Conservation (phyloP, 352 stramenopile genomes). For the Globisporangium spiculum region DNA sequence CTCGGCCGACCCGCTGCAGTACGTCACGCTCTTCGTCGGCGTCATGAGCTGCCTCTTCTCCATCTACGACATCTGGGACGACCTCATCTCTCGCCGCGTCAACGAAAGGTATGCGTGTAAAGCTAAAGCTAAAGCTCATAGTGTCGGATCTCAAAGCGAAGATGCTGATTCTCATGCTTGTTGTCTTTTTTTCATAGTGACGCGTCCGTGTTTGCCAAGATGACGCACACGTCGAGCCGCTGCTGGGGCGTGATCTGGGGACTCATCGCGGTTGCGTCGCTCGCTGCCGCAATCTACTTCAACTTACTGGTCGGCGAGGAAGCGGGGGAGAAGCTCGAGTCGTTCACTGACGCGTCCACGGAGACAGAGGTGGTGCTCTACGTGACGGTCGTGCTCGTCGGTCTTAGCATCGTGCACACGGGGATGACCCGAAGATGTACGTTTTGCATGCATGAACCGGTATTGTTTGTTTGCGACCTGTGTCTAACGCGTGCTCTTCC, state of each 20-base stretch:
- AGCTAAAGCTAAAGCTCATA: background rate
- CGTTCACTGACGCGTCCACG: conserved; percentile 49
- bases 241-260: conserved; percentile 91
- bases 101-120: conserved; percentile 55
- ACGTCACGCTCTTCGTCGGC: conserved; percentile 85
- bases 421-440: conserved; percentile 66
- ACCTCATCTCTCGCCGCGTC: conserved; percentile 86
- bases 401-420: conserved; percentile 60
- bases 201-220: conserved; percentile 85
- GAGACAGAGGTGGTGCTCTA: conserved; percentile 63
- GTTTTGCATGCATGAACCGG: background rate
- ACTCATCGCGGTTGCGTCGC: conserved; percentile 67
- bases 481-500: background rate
- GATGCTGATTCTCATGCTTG: background rate
- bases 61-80: conserved; percentile 91
- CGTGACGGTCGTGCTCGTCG: conserved; percentile 43
- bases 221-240: conserved; percentile 88
- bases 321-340: conserved; percentile 37
- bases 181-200: conserved; percentile 34
- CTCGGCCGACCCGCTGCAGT: conserved; percentile 65
- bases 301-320: conserved; percentile 73
- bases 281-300: conserved; percentile 81
- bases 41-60: conserved; percentile 92
- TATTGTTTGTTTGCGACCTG: background rate
- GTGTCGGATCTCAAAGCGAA: background rate